Conservation (phyloP, 495 filamentous ascomycete species). For the Neurospora cerealis region DNA sequence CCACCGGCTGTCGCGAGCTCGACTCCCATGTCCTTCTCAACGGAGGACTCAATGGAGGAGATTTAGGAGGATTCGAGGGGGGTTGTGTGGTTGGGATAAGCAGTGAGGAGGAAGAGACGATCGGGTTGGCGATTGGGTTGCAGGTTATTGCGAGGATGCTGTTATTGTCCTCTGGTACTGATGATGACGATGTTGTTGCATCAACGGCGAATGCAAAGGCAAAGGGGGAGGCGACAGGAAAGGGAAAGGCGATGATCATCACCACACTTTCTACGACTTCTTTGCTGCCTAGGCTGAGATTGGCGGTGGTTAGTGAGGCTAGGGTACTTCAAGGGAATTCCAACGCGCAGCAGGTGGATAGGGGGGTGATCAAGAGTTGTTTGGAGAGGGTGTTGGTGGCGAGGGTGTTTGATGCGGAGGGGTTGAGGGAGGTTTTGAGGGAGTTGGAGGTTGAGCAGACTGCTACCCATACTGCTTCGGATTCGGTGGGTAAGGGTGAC, state of each 20-base stretch:
- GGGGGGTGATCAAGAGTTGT: constrained; percentile 17
- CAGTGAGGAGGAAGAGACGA: constrained; percentile 29
- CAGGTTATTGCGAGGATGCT: background rate
- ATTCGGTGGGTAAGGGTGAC: too few species aligned
- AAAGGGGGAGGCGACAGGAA: too few species aligned
- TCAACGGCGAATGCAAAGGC: background rate
- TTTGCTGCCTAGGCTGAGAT: constrained; percentile 24
- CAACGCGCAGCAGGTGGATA: background rate
- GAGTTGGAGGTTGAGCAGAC: constrained; percentile 24
- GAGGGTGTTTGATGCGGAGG: constrained; percentile 49
- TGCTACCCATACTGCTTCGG: too few species aligned
- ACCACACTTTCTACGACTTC: constrained; percentile 23
- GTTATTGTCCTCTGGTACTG: background rate
- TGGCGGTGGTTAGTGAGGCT: constrained; percentile 21
- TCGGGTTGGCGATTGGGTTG: constrained; percentile 25
- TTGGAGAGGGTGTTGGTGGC: constrained; percentile 45
- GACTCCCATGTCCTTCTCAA: constrained; percentile 35
- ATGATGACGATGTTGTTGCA: too few species aligned
- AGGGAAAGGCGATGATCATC: constrained; percentile 17
- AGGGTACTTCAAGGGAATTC: constrained; percentile 3
- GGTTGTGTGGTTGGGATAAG: constrained; percentile 40
- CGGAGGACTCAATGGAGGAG: background rate
- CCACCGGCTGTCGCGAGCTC: constrained; percentile 32
- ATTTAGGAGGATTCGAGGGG: constrained; percentile 2
- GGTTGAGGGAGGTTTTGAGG: constrained; percentile 43